A percentile compares a stretch with the other conserved stretches of the same genome.
Evolutionary conservation across 345 rosid genomes (phyloP).

Genomic region (Acer yangbiense): DNA sequence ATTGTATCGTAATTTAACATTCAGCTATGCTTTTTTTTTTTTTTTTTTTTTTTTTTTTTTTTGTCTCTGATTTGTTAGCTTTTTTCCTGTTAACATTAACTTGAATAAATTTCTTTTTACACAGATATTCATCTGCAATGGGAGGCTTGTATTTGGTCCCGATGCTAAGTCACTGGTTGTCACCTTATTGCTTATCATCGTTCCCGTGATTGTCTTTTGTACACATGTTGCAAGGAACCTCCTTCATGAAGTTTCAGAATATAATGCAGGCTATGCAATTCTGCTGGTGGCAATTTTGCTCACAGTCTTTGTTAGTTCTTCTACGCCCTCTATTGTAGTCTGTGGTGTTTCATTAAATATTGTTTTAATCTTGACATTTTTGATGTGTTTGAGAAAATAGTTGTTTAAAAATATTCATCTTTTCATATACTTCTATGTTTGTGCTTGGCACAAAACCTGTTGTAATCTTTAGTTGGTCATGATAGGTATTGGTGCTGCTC

Average conservation of each 20-base stretch:
- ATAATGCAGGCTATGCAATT: conserved; percentile 39
- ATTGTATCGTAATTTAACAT: neutral
- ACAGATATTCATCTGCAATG: conserved; percentile 45
- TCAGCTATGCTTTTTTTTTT: neutral
- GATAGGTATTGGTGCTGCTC: conserved; percentile 49
- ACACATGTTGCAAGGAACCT: conserved; percentile 47
- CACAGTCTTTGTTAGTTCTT: conserved; percentile 51
- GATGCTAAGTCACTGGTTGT: conserved; percentile 48
- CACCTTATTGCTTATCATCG: conserved; percentile 47
- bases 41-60: neutral
- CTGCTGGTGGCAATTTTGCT: conserved; percentile 39
- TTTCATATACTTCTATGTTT: neutral
- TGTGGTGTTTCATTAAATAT: conserved; percentile 5
- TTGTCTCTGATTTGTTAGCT: neutral
- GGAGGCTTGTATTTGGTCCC: conserved; percentile 57
- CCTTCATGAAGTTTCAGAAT: conserved; percentile 29
- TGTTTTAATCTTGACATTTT: neutral
- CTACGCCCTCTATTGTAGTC: conserved; percentile 1
- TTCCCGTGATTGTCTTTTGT: conserved; percentile 50
- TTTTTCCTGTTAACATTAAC: neutral
- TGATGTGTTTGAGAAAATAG: neutral
- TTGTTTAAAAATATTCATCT: neutral
- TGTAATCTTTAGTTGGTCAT: conserved; percentile 22
- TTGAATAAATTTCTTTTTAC: conserved; percentile 24
- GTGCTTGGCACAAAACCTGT: neutral